Base-by-base conservation (phyloP, 2,329 filamentous ascomycete species). In the Piedraia hortae region DNA sequence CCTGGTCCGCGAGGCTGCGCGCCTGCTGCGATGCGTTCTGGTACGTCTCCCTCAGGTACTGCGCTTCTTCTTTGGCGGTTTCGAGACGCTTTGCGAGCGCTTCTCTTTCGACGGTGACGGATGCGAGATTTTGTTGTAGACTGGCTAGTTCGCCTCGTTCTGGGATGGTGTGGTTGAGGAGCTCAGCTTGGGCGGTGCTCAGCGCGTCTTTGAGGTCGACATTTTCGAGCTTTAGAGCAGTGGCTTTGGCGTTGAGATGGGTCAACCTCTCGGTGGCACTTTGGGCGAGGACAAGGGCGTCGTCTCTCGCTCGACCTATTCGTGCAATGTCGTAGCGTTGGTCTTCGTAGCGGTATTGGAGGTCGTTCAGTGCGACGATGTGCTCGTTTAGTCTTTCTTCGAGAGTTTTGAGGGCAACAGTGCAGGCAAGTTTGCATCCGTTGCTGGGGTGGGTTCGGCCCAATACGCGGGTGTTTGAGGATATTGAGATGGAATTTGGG, bases 1-100 rank as follows among this genome's bases (percentile, higher is more conserved):
- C 58, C 32, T 61, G 53, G 2, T 42, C 34, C 10, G 44, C 41
- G 3, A 62, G 41, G 9, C 48, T 45, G 8, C 45, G 44, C 2
- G 51, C 53, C 1, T 47, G 39, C 14, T 51, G 50, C 5, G 59
- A 61, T 1, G 57, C 54, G 11, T 56, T 48, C 32, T 69, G 65
- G 33, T 71, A 73, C 6, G 54, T 46, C 3, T 50, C 48, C 23
- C 59, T 54, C 7, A 53, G 45, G 33, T 64, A 73, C 2, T 63
- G 58, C 12, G 54, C 44, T 3, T 64, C 58, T 8, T 45, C 47
- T 13, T 55, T 42, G 2, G 39, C 29, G 8, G 32, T 39, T 14
- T 37, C 28, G 7, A 47, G 38, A 5, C 37, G 32, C 16, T 35
- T 35, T 6, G 38, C 31, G 4, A 39, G 29, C 18, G 37, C 35